Conservation (phyloP, 345 rosid genomes). For the Eucalyptus microcorys region DNA sequence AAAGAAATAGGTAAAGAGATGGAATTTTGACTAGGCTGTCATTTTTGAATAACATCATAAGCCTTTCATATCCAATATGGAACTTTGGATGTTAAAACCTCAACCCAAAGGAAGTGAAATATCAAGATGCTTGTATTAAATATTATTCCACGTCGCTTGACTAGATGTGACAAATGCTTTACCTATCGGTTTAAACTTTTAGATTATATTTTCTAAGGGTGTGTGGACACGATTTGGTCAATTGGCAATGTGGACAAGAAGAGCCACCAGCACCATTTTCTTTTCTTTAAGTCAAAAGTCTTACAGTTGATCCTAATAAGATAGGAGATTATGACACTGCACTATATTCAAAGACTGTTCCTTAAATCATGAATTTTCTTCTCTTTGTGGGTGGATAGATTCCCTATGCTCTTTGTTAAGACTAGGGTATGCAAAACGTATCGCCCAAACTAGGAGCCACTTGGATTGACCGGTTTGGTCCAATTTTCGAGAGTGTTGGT, state of each 20-base stretch:
- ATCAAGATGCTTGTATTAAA: neutral
- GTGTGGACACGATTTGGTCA: neutral
- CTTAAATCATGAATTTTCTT: neutral
- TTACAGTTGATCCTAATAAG: neutral
- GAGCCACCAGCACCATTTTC: neutral
- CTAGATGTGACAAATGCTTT: too few species aligned
- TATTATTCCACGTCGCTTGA: too few species aligned
- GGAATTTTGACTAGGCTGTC: neutral
- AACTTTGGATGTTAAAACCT: neutral
- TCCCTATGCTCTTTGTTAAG: neutral
- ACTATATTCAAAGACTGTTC: neutral
- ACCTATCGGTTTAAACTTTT: too few species aligned
- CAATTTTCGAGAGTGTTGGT: accelerated
- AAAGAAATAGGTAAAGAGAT: neutral
- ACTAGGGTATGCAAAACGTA: too few species aligned
- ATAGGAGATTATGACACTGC: neutral
- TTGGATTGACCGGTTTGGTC: accelerated
- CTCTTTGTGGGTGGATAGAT: neutral
- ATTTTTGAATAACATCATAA: neutral
- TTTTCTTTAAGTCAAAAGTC: neutral
- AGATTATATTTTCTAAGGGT: too few species aligned
- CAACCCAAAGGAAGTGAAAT: neutral
- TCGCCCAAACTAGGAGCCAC: too few species aligned
- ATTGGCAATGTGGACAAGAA: neutral
- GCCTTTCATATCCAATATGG: neutral